Evolutionary conservation across 805 yeast genomes (phyloP), one percentile per base, ranked within the genome.

Genomic region (Myxozyma neglecta): DNA sequence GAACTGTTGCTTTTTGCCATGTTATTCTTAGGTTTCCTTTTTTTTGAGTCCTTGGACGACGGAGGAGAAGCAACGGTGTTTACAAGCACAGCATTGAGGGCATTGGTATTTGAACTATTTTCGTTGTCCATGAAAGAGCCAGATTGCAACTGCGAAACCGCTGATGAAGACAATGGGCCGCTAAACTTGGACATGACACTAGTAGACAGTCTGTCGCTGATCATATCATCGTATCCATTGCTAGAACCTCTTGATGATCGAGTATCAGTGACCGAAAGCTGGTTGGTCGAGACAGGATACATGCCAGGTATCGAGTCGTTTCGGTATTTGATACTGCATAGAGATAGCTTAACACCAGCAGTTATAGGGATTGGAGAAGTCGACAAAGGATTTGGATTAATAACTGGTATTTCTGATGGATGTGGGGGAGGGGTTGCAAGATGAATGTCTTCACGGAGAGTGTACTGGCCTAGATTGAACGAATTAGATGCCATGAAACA

Each of bases 351-450:
- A 66, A 63, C 52, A 59, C 63, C 53, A 74, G 77, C 40, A 46
- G 66, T 47, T 55, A 53, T 53, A 6, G 67, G 53, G 8, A 51
- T 67, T 20, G 71, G 68, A 42, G 73, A 70, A 11, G 77, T 75
- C 3, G 74, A 71, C 56, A 77, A 65, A 13, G 79, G 75, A 60
- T 76, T 76, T 54, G 73, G 70, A 6, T 71, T 69, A 45, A 68
- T 57, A 11, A 72, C 70, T 18, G 72, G 73, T 8, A 73, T 71
- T 53, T 77, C 76, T 3, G 74, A 63, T 1, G 77, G 76, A 52
- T 75, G 77, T 7, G 76, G 77, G 24, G 76, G 69, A 2, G 79
- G 79, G 46, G 71, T 68, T 6, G 80, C 77, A 48, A 77, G 67
- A 36, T 52, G 63, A 45, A 68, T 61, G 20, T 60, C 63, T 24